phyloP scores from a whole-genome alignment of 2,329 filamentous ascomycete genomes.

The Calonectria pseudoreteaudii region DNA sequence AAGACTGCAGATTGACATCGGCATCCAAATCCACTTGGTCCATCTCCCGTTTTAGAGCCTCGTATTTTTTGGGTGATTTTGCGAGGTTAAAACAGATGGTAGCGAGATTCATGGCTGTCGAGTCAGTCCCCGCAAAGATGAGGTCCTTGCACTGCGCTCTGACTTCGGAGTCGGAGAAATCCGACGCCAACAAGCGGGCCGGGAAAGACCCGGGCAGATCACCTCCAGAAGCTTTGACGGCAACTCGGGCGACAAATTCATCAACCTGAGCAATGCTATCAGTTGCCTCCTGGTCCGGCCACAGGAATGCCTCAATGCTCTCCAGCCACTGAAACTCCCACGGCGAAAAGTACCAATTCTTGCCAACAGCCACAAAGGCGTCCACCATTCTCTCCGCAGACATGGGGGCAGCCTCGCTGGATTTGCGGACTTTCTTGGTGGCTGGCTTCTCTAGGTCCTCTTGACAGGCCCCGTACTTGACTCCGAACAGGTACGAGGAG shows the following conservation, averaged over 20 bases:
- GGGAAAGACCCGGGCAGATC: constrained; percentile 1
- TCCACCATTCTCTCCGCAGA: constrained; percentile 58
- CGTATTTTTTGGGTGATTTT: constrained; percentile 51
- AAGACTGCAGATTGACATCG: constrained; percentile 50
- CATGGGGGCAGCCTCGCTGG: neutral
- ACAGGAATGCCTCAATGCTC: neutral
- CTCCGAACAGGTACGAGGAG: constrained; percentile 63
- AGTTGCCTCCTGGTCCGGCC: neutral
- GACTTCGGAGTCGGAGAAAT: constrained; percentile 47
- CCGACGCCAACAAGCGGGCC: neutral
- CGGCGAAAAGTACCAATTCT: neutral
- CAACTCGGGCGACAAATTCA: neutral
- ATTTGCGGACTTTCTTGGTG: neutral
- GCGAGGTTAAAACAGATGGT: constrained; percentile 59
- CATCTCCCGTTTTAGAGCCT: constrained; percentile 8
- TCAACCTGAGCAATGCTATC: neutral
- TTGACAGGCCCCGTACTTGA: constrained; percentile 52
- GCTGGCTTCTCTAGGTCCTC: neutral
- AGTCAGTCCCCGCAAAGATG: constrained; percentile 66
- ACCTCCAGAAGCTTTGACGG: neutral
- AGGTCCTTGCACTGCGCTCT: constrained; percentile 65
- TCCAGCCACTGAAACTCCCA: neutral
- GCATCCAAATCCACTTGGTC: neutral
- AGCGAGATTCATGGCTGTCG: constrained; percentile 62
- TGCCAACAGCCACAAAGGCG: constrained; percentile 62